Percentiles rank a stretch among this genome's conserved stretches.
These are phyloP conservation scores for Tricholoma hemisulphureum DNA, from an alignment of 768 basidiomycete genomes.

Conservation along the genomic window DNA sequence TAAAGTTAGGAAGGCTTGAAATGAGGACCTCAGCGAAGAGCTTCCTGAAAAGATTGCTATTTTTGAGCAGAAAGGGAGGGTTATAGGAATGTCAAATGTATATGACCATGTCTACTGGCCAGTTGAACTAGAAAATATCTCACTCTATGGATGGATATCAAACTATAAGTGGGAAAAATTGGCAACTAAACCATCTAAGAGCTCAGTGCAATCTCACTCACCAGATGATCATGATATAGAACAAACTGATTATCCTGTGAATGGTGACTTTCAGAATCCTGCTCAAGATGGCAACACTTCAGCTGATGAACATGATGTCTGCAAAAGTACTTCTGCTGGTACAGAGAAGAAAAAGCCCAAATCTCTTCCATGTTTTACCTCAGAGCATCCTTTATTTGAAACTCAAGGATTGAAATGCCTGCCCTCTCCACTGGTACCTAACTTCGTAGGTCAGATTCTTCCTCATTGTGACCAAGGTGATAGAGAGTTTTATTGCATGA, in stretches of 20 bases:
- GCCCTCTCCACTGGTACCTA: slow-evolving; percentile 15
- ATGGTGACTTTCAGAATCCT: background rate
- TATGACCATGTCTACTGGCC: slow-evolving; percentile 34
- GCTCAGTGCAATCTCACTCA: background rate
- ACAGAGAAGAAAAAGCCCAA: slow-evolving; percentile 2
- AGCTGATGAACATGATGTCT: background rate
- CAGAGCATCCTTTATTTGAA: slow-evolving; percentile 19
- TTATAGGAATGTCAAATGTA: slow-evolving; percentile 25
- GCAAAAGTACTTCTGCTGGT: too few species aligned
- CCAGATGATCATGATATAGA: background rate
- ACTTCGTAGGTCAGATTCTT: slow-evolving; percentile 28
- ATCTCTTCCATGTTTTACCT: slow-evolving; percentile 8
- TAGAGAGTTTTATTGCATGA: slow-evolving; percentile 28
- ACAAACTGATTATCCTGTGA: background rate
- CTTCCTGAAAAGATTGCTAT: slow-evolving; percentile 20
- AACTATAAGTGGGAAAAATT: slow-evolving; percentile 10
- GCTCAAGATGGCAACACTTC: background rate
- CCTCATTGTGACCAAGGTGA: slow-evolving; percentile 29
- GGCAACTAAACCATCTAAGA: background rate
- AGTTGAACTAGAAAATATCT: slow-evolving; percentile 10
- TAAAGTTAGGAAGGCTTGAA: slow-evolving; percentile 20
- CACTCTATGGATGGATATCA: slow-evolving; percentile 29
- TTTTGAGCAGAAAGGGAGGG: slow-evolving; percentile 10
- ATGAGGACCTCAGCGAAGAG: slow-evolving; percentile 4
- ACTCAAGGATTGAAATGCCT: slow-evolving; percentile 17